Conservation (phyloP, 2,329 filamentous ascomycete species). For the Ophiosphaerella korrae region DNA sequence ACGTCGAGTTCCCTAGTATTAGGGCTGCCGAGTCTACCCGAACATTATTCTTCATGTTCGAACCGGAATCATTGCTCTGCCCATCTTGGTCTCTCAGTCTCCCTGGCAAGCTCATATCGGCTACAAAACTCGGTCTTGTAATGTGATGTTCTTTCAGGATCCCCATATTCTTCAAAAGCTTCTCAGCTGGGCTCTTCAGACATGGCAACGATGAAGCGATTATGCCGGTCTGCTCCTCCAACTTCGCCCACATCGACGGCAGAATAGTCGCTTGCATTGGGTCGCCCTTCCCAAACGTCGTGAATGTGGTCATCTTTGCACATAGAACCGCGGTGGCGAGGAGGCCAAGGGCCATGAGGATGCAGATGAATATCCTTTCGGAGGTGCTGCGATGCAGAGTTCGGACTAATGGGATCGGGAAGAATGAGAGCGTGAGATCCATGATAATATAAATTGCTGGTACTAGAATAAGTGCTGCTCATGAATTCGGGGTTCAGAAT, state of each 20-base stretch:
- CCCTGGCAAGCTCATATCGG: constrained; percentile 8
- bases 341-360: constrained; percentile 30
- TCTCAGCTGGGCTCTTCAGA: constrained; percentile 28
- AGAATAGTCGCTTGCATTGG: constrained; percentile 30
- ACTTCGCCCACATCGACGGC: constrained; percentile 30
- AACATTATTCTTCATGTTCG: constrained; percentile 9
- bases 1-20: background rate
- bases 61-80: constrained; percentile 9
- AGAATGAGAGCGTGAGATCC: constrained; percentile 32
- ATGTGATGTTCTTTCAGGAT: constrained; percentile 22
- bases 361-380: constrained; percentile 31
- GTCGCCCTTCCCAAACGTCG: constrained; percentile 27
- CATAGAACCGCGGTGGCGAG: constrained; percentile 27
- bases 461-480: constrained; percentile 19
- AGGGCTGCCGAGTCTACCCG: constrained; percentile 22
- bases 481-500: constrained; percentile 24
- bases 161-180: constrained; percentile 23
- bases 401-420: constrained; percentile 26
- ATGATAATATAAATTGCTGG: constrained; percentile 31
- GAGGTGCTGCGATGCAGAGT: background rate
- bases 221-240: constrained; percentile 36
- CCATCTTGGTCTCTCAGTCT: constrained; percentile 9
- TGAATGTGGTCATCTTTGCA: constrained; percentile 34
- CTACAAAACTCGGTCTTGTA: constrained; percentile 14
- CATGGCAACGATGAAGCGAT: constrained; percentile 32